A percentile compares a stretch with the other conserved stretches of the same genome.
These are phyloP conservation scores for Eucalyptus viminalis DNA, from an alignment of 345 rosid genomes.

Conservation along the genomic window DNA sequence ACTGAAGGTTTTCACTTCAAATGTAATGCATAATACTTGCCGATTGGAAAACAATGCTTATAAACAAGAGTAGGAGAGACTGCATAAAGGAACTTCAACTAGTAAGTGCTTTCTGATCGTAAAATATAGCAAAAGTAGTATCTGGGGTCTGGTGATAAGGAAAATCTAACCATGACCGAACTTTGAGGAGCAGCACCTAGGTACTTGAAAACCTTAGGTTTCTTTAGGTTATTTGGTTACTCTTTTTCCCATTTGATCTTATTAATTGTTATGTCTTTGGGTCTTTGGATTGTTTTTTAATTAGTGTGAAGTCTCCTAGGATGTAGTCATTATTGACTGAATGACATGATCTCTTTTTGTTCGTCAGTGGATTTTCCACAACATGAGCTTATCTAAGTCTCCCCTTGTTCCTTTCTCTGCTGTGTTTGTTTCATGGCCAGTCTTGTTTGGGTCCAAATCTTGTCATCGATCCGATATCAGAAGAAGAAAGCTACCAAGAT, in stretches of 20 bases:
- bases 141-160: background rate
- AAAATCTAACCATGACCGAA: background rate
- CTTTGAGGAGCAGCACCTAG: background rate
- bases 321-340: background rate
- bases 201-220: background rate
- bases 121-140: background rate
- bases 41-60: background rate
- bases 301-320: background rate
- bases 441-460: slow-evolving; percentile 70
- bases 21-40: background rate
- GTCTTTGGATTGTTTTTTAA: background rate
- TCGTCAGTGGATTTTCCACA: background rate
- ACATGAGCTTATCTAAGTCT: background rate
- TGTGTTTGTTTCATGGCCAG: slow-evolving; percentile 15
- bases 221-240: background rate
- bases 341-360: background rate
- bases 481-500: slow-evolving; percentile 89
- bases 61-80: background rate
- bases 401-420: background rate
- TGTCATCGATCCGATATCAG: slow-evolving; percentile 66
- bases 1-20: background rate
- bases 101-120: background rate
- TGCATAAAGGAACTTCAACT: background rate
- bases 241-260: background rate
- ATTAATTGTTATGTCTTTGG: background rate